A percentile compares a stretch with the other conserved stretches of the same genome.
Conservation (phyloP, 352 stramenopile genomes). For the Phytophthora sojae region DNA sequence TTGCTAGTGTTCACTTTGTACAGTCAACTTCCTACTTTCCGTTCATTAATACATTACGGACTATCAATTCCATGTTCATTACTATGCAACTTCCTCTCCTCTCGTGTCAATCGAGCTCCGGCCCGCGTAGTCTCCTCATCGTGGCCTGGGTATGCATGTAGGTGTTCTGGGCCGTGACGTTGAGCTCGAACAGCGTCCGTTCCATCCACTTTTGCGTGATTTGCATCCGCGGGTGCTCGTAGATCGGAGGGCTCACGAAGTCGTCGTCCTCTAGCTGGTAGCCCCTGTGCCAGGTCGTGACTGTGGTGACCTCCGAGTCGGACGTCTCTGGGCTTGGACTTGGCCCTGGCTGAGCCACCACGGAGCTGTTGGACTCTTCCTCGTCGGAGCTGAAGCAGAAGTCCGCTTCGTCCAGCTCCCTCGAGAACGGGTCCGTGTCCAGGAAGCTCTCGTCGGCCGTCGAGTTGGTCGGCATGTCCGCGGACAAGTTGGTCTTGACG, state of each 20-base stretch:
- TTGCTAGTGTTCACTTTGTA: neutral
- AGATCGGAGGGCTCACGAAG: constrained; percentile 19
- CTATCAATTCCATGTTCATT: neutral
- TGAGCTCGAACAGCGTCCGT: constrained; percentile 26
- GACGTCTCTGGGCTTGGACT: constrained; percentile 25
- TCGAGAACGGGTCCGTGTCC: constrained; percentile 29
- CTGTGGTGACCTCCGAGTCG: constrained; percentile 24
- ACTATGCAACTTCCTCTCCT: neutral
- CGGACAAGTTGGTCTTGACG: constrained; percentile 16
- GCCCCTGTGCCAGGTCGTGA: constrained; percentile 22
- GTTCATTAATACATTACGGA: neutral
- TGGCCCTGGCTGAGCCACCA: constrained; percentile 18
- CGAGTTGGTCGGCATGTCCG: constrained; percentile 30
- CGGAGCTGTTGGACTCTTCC: constrained; percentile 26
- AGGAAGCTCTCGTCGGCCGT: constrained; percentile 30
- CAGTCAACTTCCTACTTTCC: neutral
- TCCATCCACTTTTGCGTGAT: constrained; percentile 15
- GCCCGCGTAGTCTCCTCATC: constrained; percentile 11
- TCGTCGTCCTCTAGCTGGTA: constrained; percentile 14
- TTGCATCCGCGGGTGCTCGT: neutral
- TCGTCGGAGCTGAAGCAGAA: constrained; percentile 39
- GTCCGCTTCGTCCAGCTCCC: constrained; percentile 42
- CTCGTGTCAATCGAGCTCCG: constrained; percentile 32
- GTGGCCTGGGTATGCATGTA: constrained; percentile 27
- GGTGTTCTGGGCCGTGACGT: constrained; percentile 28